Evolutionary conservation across 2,329 filamentous ascomycete genomes (phyloP), one percentile per base, ranked within the genome.

Genomic region (Xylaria sp.): DNA sequence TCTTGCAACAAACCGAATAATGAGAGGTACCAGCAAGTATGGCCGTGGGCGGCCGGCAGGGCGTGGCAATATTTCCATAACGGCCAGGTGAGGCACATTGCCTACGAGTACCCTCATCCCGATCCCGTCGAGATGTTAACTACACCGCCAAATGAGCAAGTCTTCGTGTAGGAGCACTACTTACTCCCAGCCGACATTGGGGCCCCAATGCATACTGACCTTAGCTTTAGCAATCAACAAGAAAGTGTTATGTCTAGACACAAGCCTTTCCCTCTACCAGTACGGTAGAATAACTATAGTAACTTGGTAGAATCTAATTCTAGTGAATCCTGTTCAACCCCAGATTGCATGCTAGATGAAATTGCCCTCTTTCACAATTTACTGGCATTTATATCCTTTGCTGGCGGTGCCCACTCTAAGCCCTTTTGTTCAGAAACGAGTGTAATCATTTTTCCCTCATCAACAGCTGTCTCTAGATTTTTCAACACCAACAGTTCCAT

Each of bases 401-500:
- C 60, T 46, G n/a, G 23, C 31, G 74, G 70, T 51, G 68, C 74
- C 75, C 75, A 77, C 33, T 74, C 74, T 46, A 77, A 49, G 68
- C 79, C 79, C 75, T 85, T 87, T 81, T 90, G 88, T 78, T 89
- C 88, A 4, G 85, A 83, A 48, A 90, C 85, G 69, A 86, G 83
- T n/a, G 88, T 90, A 66, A 89, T 78, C 76, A 90, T 77, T 67
- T 83, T 83, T 4, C 86, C 87, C 67, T 85, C 83, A 74, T 88
- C 83, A 46, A 90, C 81, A 6, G 85, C 87, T 38, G 80, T 83
- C 74, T 84, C 84, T 76, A 90, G 70, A 42, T 85, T 85, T 73
- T 82, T 80, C 59, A 84, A 79, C 42, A 82, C 80, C 59, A 87
- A 68, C 59, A 86, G 72, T 82, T 84, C 36, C 84, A 85, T 80